Evolutionary conservation across 2,329 filamentous ascomycete genomes (phyloP), one percentile per base, ranked within the genome.

Genomic region (Podosphaera fusca): DNA sequence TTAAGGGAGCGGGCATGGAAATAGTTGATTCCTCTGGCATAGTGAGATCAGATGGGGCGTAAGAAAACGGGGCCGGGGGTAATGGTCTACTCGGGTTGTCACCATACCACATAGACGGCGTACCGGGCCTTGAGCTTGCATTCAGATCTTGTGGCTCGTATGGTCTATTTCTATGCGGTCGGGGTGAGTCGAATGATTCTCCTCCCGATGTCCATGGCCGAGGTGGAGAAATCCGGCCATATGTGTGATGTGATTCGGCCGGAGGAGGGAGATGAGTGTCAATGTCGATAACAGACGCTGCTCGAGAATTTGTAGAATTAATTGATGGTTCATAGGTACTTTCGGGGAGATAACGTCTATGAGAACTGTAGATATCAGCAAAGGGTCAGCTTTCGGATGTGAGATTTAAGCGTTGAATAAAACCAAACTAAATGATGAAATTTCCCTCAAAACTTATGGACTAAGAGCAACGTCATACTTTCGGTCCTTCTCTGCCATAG

Each of bases 141-240:
- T 96, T 90, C 59, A 96, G 71, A 63, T 95, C 89, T 30, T 82
- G 76, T 0, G 88, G 87, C 69, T 96, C 92, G 69, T 92, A 96
- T 3, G 81, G 76, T 31, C 83, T 73, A 61, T 75, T 81, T 0
- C 85, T 79, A 2, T 87, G 82, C 7, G 85, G 84, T 34, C 76
- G 69, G 10, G 47, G 56, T 69, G 85, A 87, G 59, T 89, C 85
- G 36, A 72, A 71, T 2, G 74, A 73, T 0, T 63, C 64, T 59
- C 72, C 71, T 14, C 75, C 74, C 0, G 79, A 77, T 1, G 76
- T 75, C 77, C 79, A 84, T 1, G 78, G 73, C 57, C 79, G 72
- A 0, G 76, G 75, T 0, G 78, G 78, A 4, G 81, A 80, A 12
- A 67, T 63, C 10, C 72, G 68, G 57, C 70, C 73, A 61, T 78